Percentiles rank a stretch among this genome's conserved stretches.
Evolutionary conservation across 805 yeast genomes (phyloP).

Genomic region (Hanseniaspora nectarophila): DNA sequence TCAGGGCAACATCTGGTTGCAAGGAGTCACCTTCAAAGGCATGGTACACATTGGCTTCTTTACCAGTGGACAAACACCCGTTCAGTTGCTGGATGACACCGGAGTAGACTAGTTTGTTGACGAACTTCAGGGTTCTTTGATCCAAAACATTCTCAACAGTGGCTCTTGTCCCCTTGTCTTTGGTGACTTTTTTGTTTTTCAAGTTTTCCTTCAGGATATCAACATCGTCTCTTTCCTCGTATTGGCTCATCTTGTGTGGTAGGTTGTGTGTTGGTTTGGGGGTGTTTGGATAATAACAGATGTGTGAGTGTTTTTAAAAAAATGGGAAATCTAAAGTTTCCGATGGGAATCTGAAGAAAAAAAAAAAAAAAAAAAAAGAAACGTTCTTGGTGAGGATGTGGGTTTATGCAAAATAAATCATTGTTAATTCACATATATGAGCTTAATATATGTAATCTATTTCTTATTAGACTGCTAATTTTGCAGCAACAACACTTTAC

Average conservation of each 20-base stretch:
- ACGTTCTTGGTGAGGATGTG: no score
- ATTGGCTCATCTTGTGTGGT: slow-evolving; percentile 11
- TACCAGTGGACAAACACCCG: slow-evolving; percentile 93
- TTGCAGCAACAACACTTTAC: no score
- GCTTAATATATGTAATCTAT: no score
- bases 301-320: background rate
- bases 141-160: slow-evolving; percentile 95
- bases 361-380: background rate
- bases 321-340: no score
- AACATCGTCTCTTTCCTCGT: slow-evolving; percentile 31
- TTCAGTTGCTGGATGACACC: slow-evolving; percentile 76
- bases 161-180: slow-evolving; percentile 86
- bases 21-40: slow-evolving; percentile 38
- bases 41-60: slow-evolving; percentile 96
- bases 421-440: no score
- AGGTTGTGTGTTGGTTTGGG: background rate
- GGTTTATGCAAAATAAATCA: no score
- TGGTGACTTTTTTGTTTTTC: slow-evolving; percentile 48
- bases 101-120: slow-evolving; percentile 68
- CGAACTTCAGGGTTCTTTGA: slow-evolving; percentile 78
- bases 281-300: background rate
- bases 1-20: slow-evolving; percentile 21
- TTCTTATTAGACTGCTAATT: no score
- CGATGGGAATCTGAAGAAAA: background rate
- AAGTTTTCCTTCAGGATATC: slow-evolving; percentile 51